Conservation (phyloP, 805 yeast species). For the Wickerhamiella cacticola region DNA sequence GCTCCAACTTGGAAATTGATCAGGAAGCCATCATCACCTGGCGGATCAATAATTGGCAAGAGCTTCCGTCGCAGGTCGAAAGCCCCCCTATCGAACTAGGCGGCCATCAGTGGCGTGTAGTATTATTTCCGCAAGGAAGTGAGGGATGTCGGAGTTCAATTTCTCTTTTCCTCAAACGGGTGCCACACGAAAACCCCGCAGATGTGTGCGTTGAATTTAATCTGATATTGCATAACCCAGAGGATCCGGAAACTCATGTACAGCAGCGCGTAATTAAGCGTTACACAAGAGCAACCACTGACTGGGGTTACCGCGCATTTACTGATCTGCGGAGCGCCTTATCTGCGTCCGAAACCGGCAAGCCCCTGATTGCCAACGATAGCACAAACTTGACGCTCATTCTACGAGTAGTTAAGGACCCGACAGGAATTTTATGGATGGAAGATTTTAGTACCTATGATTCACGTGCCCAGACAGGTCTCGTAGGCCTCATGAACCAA, state of each 20-base stretch:
- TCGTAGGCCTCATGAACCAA: constrained; percentile 85
- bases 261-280: constrained; percentile 63
- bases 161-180: constrained; percentile 59
- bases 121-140: constrained; percentile 67
- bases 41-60: constrained; percentile 31
- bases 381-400: constrained; percentile 60
- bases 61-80: constrained; percentile 27
- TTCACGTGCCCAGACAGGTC: constrained; percentile 79
- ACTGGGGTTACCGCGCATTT: constrained; percentile 91
- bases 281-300: constrained; percentile 62
- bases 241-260: constrained; percentile 47
- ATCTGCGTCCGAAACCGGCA: constrained; percentile 21
- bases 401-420: constrained; percentile 68
- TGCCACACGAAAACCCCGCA: constrained; percentile 5
- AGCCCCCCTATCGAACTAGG: constrained; percentile 27
- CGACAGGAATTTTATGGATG: constrained; percentile 83
- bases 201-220: constrained; percentile 80
- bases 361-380: constrained; percentile 41
- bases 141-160: constrained; percentile 32
- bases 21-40: constrained; percentile 25
- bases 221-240: constrained; percentile 72
- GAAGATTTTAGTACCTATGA: constrained; percentile 68
- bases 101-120: constrained; percentile 35
- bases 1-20: constrained; percentile 16
- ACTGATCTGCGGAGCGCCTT: constrained; percentile 43